Evolutionary conservation across 2,329 filamentous ascomycete genomes (phyloP), one percentile per base, ranked within the genome.

Genomic region (Thelonectria rubi): DNA sequence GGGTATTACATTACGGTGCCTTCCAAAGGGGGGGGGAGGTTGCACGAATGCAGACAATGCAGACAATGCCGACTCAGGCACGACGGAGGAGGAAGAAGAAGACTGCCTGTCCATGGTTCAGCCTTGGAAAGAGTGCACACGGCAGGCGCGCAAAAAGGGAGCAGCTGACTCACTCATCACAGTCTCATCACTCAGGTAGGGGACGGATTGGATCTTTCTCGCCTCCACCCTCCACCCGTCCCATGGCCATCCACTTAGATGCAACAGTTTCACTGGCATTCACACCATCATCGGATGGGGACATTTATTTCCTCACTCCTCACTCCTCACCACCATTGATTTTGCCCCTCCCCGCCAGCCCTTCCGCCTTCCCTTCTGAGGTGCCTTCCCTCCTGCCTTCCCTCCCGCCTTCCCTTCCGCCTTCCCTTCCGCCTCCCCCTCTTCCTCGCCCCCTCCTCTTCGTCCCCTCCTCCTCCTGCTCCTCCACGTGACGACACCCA

Each of bases 401-500:
- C 4, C 40, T 17, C 40, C n/a, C 40, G 12, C 37, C 37, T 40
- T 17, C 40, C 18, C 40, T 43, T 10, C n/a, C 26, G 26, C 26
- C 26, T 30, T 30, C 26, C 26, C 26, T 30, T 30, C 26, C 26
- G 26, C 26, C 8, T 9, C 26, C 26, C n/a, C 26, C 7, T 9
- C 26, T 30, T 30, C 26, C 26, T 37, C 15, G 15, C 18, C 14
- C 40, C 18, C 40, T 11, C 40, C 40, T 17, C 18, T 8, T 43
- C 18, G 1, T 17, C 40, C 17, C 30, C 47, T n/a, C 47, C 47
- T 37, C 24, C 3, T 12, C 45, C 43, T 14, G 51, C 54, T 60
- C 57, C 62, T 64, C 69, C 69, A 71, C 69, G 69, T 71, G 69
- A 71, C 69, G 53, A 30, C 26, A 8, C 26, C 26, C 26, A 30